These are phyloP conservation scores for Colletotrichum orchidophilum DNA, from an alignment of 2,329 filamentous ascomycete species.

Conservation along the genomic window DNA sequence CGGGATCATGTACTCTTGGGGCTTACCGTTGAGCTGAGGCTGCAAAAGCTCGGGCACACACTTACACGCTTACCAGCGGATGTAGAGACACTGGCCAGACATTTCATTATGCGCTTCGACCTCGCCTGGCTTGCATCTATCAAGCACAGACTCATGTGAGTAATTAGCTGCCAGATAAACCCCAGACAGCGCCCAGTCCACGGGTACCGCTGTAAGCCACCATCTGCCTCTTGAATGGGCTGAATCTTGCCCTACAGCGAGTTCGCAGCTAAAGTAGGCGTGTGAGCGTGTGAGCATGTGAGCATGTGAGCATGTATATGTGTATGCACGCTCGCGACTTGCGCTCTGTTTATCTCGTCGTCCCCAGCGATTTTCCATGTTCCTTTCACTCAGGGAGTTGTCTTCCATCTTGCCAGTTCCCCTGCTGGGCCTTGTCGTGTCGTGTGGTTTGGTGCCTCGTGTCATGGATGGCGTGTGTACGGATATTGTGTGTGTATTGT, in stretches of 20 bases:
- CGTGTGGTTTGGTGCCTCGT: not conserved
- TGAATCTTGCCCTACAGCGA: not conserved
- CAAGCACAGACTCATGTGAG: conserved; percentile 28
- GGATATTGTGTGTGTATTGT: not conserved
- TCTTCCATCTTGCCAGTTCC: not conserved
- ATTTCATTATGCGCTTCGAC: conserved; percentile 1
- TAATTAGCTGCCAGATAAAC: conserved; percentile 22
- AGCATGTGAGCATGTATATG: too few species aligned
- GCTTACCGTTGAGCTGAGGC: not conserved
- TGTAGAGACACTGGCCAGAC: not conserved
- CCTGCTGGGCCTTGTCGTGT: not conserved
- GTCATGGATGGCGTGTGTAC: not conserved
- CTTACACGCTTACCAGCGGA: not conserved
- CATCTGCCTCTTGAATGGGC: not conserved
- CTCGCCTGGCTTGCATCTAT: conserved; percentile 21
- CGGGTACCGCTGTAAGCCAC: conserved; percentile 15
- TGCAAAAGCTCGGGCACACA: not conserved
- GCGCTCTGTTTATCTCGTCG: not conserved
- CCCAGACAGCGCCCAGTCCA: conserved; percentile 4
- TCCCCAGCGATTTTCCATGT: too few species aligned
- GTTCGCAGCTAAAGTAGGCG: not conserved
- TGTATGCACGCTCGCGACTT: not conserved
- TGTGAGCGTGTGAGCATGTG: too few species aligned
- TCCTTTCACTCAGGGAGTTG: not conserved
- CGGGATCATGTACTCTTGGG: not conserved